These are phyloP conservation scores for Botrytis fabae DNA, from an alignment of 2,329 filamentous ascomycete genomes.

Conservation along the genomic window DNA sequence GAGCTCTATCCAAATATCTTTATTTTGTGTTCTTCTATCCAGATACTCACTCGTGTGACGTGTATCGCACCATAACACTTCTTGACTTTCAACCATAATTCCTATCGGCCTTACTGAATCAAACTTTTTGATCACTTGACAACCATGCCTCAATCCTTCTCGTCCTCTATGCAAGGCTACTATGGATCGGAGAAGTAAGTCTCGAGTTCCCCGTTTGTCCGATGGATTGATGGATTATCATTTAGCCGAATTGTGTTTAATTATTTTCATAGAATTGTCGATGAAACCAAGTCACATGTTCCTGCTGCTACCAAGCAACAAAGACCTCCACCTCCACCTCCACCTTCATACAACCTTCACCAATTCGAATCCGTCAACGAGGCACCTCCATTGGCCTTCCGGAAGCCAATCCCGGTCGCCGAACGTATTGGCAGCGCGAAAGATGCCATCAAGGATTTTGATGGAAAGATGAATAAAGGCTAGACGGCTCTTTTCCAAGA, in stretches of 20 bases:
- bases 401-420: slow-evolving; percentile 9
- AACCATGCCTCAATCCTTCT: slow-evolving; percentile 21
- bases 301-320: not conserved
- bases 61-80: not conserved
- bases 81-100: not conserved
- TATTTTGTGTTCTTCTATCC: not conserved
- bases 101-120: not conserved
- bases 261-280: not conserved
- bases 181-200: slow-evolving; percentile 17
- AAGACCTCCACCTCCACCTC: too few relatives aligned
- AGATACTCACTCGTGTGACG: not conserved
- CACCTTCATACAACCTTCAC: not conserved
- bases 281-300: not conserved
- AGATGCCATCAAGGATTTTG: slow-evolving; percentile 10
- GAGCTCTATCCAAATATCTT: not conserved
- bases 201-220: not conserved
- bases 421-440: slow-evolving; percentile 7
- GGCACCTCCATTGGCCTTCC: slow-evolving; percentile 6
- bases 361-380: not conserved
- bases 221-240: not conserved
- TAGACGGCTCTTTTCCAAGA: not conserved
- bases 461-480: slow-evolving; percentile 10
- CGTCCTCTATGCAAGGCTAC: slow-evolving; percentile 23
- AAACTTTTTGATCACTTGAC: not conserved
- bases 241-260: slow-evolving; percentile 14